Percentiles rank a stretch among this genome's conserved stretches.
These are phyloP conservation scores for Venturiaceae sp. DNA, from an alignment of 2,329 filamentous ascomycete species.

Conservation along the genomic window DNA sequence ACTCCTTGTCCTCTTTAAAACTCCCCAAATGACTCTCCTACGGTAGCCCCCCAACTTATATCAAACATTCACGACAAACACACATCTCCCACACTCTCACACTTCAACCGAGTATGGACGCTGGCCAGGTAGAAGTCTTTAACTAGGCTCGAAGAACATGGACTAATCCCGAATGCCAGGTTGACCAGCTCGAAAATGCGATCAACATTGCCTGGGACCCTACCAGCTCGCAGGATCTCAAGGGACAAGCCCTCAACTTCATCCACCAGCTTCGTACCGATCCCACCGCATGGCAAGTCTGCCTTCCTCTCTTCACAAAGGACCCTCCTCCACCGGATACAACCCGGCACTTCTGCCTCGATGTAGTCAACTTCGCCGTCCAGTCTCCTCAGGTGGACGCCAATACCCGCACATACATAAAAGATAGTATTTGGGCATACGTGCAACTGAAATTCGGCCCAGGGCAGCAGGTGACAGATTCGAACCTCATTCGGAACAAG, in stretches of 20 bases:
- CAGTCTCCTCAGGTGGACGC: slow-evolving; percentile 68
- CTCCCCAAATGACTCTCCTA: background rate
- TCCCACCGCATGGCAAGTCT: slow-evolving; percentile 82
- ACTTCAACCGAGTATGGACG: slow-evolving; percentile 1
- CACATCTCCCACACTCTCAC: background rate
- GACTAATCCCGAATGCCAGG: background rate
- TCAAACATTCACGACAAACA: background rate
- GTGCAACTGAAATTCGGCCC: slow-evolving; percentile 64
- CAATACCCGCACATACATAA: slow-evolving; percentile 64
- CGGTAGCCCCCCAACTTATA: slow-evolving; percentile 4
- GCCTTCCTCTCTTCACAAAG: slow-evolving; percentile 75
- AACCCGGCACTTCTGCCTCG: slow-evolving; percentile 78
- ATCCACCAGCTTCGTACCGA: slow-evolving; percentile 69
- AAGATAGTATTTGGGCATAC: slow-evolving; percentile 74
- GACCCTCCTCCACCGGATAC: slow-evolving; percentile 69
- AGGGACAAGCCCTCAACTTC: slow-evolving; percentile 75
- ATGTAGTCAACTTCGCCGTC: slow-evolving; percentile 87
- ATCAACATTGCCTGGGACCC: slow-evolving; percentile 91
- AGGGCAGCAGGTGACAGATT: slow-evolving; percentile 52
- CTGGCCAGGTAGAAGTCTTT: slow-evolving; percentile 4
- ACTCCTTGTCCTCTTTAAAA: slow-evolving; percentile 5
- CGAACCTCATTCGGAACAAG: slow-evolving; percentile 82
- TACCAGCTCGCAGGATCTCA: slow-evolving; percentile 62
- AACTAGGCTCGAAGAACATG: background rate
- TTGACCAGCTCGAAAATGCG: slow-evolving; percentile 72